Evolutionary conservation across 768 basidiomycete species (phyloP), one percentile per base, ranked within the genome.

Genomic region (Boletellus ananiceps): DNA sequence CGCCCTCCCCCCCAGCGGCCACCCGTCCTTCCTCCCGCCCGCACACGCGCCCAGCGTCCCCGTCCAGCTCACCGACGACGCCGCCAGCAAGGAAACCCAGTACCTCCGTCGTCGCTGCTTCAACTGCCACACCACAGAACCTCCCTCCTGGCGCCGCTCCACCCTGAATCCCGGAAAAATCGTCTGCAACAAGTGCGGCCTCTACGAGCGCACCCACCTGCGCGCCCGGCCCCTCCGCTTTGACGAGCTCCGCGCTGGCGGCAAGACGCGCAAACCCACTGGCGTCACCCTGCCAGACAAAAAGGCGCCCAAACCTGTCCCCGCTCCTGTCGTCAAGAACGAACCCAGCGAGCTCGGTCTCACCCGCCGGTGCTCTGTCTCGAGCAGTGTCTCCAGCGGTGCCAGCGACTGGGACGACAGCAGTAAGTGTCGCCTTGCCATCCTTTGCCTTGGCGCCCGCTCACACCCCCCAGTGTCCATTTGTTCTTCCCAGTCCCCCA

Each of bases 41-140:
- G 69, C 75, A 38, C 59, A 68, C 7, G 80, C 79, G 12, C 44
- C 59, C 0, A 5, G 52, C 7, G 54, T 89, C 32, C 81, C 81
- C 47, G 84, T 92, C 7, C 88, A 89, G 66, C 87, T 92, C 71
- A 93, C 90, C 0, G 90, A 93, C 70, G 90, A 93, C 63, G 90
- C 90, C 13, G 86, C 88, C 2, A 86, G 83, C 37, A 93, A 93
- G 69, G 90, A 93, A 67, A 93, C 90, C 0, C 90, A 93, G 70
- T 91, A 89, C 64, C 83, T 93, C 48, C 86, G 90, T 19, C 78
- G 90, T 34, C 77, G 88, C 8, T 93, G 90, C 71, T 88, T 86
- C 76, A 93, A 93, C 70, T 93, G 90, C 71, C 89, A 90, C 64
- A 90, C 90, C 16, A 93, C 90, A 2, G 90, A 93, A 64, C 90